Conservation (phyloP, 345 rosid species). For the Eucalyptus regnans region DNA sequence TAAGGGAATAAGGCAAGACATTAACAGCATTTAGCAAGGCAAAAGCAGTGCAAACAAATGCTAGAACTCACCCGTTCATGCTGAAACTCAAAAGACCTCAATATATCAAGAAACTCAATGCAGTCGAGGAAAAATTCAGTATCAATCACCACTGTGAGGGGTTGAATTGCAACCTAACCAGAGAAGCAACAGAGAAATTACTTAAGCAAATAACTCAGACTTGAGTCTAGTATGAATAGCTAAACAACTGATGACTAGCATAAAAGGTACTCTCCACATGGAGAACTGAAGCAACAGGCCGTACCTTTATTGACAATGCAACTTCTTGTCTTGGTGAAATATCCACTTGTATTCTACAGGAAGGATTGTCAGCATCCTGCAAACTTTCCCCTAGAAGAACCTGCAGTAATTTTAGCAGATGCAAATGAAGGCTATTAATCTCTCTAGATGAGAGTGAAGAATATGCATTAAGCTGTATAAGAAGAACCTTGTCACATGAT, state of each 20-base stretch:
- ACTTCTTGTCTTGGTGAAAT: conserved; percentile 33
- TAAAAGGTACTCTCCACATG: background rate
- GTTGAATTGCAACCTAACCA: conserved; percentile 52
- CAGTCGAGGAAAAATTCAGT: conserved; percentile 26
- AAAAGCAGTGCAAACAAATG: background rate
- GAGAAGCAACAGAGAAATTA: background rate
- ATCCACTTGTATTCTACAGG: conserved; percentile 45
- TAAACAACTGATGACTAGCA: background rate
- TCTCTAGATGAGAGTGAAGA: background rate
- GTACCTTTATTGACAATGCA: conserved; percentile 52
- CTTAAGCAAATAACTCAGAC: background rate
- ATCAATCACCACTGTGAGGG: conserved; percentile 51
- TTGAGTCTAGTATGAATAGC: background rate
- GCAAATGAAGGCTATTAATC: background rate
- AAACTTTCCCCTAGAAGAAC: conserved; percentile 13
- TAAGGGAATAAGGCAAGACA: background rate
- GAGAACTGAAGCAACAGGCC: background rate
- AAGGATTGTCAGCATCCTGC: conserved; percentile 22
- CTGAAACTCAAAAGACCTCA: conserved; percentile 51
- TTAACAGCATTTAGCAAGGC: background rate
- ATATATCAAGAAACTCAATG: conserved; percentile 27
- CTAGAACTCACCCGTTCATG: conserved; percentile 58
- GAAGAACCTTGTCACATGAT: background rate
- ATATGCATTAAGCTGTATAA: background rate
- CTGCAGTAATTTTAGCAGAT: conserved; percentile 3